Percentiles rank a stretch among this genome's conserved stretches.
These are phyloP conservation scores for Aspergillus phoenicis DNA, from an alignment of 2,329 filamentous ascomycete genomes.

Conservation along the genomic window DNA sequence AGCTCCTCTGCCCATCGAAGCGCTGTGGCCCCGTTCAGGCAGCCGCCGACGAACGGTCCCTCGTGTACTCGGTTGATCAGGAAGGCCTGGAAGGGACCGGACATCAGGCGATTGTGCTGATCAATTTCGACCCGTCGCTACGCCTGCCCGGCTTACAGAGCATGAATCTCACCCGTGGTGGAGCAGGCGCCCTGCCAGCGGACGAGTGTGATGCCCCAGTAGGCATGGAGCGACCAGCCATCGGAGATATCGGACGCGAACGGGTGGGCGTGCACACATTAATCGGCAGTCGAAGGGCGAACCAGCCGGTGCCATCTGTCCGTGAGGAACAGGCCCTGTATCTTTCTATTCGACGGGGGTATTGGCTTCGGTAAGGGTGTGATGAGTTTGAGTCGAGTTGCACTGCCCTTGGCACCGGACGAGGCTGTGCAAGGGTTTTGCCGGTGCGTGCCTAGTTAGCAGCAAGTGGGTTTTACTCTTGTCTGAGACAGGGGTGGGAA, in stretches of 20 bases:
- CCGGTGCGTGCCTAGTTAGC: background rate
- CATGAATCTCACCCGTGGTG: constrained; percentile 10
- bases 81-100: constrained; percentile 20
- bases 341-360: constrained; percentile 29
- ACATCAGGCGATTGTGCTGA: constrained; percentile 39
- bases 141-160: constrained; percentile 28
- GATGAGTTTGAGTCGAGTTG: background rate
- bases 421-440: background rate
- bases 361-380: constrained; percentile 28
- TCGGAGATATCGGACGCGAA: constrained; percentile 17
- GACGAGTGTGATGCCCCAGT: constrained; percentile 2
- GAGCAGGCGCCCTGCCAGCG: background rate
- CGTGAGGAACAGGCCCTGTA: constrained; percentile 33
- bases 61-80: constrained; percentile 43
- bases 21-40: constrained; percentile 38
- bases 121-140: constrained; percentile 45
- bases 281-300: constrained; percentile 10
- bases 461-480: no score
- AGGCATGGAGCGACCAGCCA: constrained; percentile 19
- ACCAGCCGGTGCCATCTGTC: constrained; percentile 26
- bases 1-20: constrained; percentile 43
- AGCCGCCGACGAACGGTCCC: constrained; percentile 42
- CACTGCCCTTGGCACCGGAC: background rate
- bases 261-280: constrained; percentile 14
- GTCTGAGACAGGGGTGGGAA: background rate